A percentile compares a stretch with the other conserved stretches of the same genome.
Evolutionary conservation across 2,329 filamentous ascomycete species (phyloP).

Genomic region (Claviceps humidiphila): DNA sequence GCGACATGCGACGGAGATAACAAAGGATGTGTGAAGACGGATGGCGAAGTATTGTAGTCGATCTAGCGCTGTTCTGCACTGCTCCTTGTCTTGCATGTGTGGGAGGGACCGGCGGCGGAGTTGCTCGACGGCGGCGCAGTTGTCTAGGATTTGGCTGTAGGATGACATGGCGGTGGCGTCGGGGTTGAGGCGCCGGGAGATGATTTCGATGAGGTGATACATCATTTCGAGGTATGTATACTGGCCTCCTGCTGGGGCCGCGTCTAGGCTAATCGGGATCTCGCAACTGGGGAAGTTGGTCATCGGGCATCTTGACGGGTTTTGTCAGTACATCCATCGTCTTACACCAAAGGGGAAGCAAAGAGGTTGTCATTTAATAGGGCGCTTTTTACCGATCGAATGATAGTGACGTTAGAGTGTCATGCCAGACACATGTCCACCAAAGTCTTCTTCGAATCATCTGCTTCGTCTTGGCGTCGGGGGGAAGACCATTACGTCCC

Average conservation of each 20-base stretch:
- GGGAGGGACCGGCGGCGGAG: conserved; percentile 34
- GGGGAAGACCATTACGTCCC: conserved; percentile 27
- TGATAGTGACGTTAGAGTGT: conserved; percentile 50
- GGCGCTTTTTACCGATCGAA: conserved; percentile 40
- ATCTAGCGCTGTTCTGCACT: conserved; percentile 51
- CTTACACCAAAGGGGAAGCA: background rate
- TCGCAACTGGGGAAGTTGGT: conserved; percentile 45
- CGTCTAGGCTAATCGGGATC: conserved; percentile 32
- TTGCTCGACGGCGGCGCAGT: conserved; percentile 41
- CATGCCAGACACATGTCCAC: conserved; percentile 57
- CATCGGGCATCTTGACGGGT: conserved; percentile 38
- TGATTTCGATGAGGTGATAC: conserved; percentile 50
- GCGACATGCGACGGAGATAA: conserved; percentile 51
- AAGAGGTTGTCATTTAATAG: background rate
- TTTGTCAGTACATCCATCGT: background rate
- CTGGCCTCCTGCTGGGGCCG: conserved; percentile 24
- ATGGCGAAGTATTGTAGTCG: conserved; percentile 51
- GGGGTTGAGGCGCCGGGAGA: conserved; percentile 43
- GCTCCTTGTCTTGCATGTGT: conserved; percentile 45
- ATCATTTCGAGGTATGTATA: conserved; percentile 50
- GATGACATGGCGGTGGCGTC: conserved; percentile 35
- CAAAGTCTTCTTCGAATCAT: conserved; percentile 42
- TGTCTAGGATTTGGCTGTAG: conserved; percentile 42
- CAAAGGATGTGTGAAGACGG: conserved; percentile 51
- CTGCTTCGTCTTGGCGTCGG: conserved; percentile 37